phyloP scores from a whole-genome alignment of 805 yeast species.

The Teunomyces tritomae region DNA sequence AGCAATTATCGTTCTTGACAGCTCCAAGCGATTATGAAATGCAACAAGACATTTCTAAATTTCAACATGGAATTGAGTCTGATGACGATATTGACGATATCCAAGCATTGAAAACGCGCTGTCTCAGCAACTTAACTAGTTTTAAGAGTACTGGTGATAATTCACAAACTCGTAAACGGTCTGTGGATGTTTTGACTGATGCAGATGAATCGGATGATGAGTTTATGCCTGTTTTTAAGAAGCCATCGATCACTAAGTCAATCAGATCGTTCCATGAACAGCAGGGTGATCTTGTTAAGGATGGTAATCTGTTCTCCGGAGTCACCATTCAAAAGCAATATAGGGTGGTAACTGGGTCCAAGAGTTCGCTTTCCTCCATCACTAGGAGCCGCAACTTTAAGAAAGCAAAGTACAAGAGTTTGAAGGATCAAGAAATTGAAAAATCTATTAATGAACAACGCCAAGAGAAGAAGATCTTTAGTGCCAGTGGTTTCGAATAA shows the following conservation, averaged over 20 bases:
- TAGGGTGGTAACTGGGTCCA: constrained; percentile 53
- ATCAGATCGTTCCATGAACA: constrained; percentile 39
- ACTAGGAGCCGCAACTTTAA: constrained; percentile 33
- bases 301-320: constrained; percentile 36
- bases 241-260: constrained; percentile 47
- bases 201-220: constrained; percentile 31
- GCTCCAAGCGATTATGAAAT: constrained; percentile 29
- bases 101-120: constrained; percentile 43
- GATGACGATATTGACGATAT: constrained; percentile 45
- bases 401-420: constrained; percentile 19
- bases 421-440: constrained; percentile 26
- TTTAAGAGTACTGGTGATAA: constrained; percentile 16
- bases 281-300: constrained; percentile 41
- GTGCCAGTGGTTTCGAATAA: constrained; percentile 18
- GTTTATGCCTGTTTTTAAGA: constrained; percentile 39
- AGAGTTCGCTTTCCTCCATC: constrained; percentile 56
- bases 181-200: constrained; percentile 18
- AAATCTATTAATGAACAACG: constrained; percentile 15
- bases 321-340: constrained; percentile 55
- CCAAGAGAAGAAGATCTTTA: constrained; percentile 13
- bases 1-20: constrained; percentile 52
- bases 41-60: constrained; percentile 28
- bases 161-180: constrained; percentile 12
- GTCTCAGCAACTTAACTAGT: constrained; percentile 30
- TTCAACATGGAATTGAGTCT: constrained; percentile 37